Percentiles rank a stretch among this genome's conserved stretches.
phyloP scores from a whole-genome alignment of 2,329 filamentous ascomycete genomes.

The Penicillium polonicum region DNA sequence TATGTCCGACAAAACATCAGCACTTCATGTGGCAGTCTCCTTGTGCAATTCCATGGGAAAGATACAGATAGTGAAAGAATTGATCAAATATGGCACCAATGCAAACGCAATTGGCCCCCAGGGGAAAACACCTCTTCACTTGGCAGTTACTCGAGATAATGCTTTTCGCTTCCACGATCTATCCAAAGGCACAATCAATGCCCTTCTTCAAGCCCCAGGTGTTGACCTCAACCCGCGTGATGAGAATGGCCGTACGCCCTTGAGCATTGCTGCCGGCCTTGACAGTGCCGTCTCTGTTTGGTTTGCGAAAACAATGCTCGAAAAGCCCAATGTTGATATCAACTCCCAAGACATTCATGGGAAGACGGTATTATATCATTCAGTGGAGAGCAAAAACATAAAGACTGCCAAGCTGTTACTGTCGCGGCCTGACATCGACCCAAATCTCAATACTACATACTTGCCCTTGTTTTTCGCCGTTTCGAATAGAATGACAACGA shows the following conservation, averaged over 20 bases:
- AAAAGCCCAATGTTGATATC: not conserved
- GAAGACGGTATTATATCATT: not conserved
- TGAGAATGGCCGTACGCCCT: not conserved
- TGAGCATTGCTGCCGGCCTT: not conserved
- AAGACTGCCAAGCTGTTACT: not conserved
- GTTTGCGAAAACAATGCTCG: not conserved
- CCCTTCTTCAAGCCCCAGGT: not conserved
- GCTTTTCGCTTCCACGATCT: fast-evolving
- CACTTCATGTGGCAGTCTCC: not conserved
- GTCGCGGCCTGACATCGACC: not conserved
- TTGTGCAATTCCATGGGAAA: not conserved
- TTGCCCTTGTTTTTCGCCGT: not conserved
- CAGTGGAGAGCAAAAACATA: not conserved
- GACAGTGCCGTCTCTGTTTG: not conserved
- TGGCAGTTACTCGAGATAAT: not conserved
- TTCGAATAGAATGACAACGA: not conserved
- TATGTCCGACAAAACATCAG: not conserved
- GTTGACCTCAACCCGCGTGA: not conserved
- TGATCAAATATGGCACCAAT: not conserved
- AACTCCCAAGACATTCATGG: not conserved
- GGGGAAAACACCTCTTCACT: not conserved
- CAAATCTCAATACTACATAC: not conserved
- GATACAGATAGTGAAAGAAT: not conserved
- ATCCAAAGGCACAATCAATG: not conserved
- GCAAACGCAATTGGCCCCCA: not conserved